Conservation (phyloP, 2,329 filamentous ascomycete species). For the Cytospora schulzeri region DNA sequence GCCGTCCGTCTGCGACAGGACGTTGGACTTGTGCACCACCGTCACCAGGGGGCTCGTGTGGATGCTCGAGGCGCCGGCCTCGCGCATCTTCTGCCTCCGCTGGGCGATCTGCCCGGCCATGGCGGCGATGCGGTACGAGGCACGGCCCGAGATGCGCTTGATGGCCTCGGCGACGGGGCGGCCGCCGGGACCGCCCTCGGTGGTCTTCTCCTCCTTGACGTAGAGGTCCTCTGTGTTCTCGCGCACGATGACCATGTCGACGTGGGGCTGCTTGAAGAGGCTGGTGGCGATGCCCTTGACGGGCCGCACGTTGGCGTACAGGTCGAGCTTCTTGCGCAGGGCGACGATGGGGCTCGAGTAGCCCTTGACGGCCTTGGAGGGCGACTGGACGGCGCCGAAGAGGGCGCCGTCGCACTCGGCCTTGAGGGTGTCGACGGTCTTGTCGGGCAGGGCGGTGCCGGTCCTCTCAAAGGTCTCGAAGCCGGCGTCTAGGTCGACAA, state of each 20-base stretch:
- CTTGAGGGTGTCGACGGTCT: conserved; percentile 86
- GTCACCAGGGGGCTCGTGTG: conserved; percentile 78
- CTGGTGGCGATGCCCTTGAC: conserved; percentile 80
- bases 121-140: conserved; percentile 80
- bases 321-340: conserved; percentile 88
- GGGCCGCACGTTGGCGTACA: conserved; percentile 96
- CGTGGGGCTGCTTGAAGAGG: conserved; percentile 53
- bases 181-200: conserved; percentile 65
- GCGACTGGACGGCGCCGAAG: conserved; percentile 94
- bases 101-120: conserved; percentile 96
- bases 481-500: conserved; percentile 88
- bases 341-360: conserved; percentile 97
- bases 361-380: conserved; percentile 84
- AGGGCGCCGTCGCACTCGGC: conserved; percentile 93
- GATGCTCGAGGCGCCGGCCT: conserved; percentile 59
- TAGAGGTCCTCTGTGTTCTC: conserved; percentile 99
- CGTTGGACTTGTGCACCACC: conserved; percentile 98
- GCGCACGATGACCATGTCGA: conserved; percentile 96
- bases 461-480: conserved; percentile 93
- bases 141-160: conserved; percentile 91
- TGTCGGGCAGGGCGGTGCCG: conserved; percentile 83
- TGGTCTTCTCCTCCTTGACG: conserved; percentile 93
- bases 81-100: conserved; percentile 78
- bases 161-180: conserved; percentile 94
- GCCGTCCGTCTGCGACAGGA: conserved; percentile 93